Percentiles rank a stretch among this genome's conserved stretches.
Conservation (phyloP, 768 basidiomycete species). For the Suillus paluster region DNA sequence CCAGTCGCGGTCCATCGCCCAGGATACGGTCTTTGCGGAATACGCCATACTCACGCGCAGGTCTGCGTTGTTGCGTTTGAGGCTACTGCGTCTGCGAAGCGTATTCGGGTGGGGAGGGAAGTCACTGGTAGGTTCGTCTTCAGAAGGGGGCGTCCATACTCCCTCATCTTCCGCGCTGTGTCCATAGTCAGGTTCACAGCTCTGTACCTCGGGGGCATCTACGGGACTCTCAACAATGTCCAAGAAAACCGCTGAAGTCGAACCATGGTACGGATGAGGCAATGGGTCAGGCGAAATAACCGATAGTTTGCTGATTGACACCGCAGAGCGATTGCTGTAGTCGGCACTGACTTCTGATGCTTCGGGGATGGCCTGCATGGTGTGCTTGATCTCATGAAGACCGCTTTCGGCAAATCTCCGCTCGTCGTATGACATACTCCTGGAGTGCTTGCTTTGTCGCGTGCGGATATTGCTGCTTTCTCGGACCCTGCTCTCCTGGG, state of each 20-base stretch:
- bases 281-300: slow-evolving; percentile 47
- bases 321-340: slow-evolving; percentile 18
- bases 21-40: slow-evolving; percentile 69
- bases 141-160: slow-evolving; percentile 34
- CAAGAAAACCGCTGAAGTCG: slow-evolving; percentile 33
- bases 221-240: slow-evolving; percentile 40
- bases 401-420: slow-evolving; percentile 20
- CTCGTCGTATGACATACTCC: slow-evolving; percentile 22
- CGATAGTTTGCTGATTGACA: slow-evolving; percentile 27
- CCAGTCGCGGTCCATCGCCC: slow-evolving; percentile 73
- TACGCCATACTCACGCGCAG: slow-evolving; percentile 52
- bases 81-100: slow-evolving; percentile 61
- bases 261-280: slow-evolving; percentile 50
- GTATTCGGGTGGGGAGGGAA: slow-evolving; percentile 37
- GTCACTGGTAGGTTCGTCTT: slow-evolving; percentile 37
- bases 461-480: slow-evolving; percentile 16
- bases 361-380: slow-evolving; percentile 34
- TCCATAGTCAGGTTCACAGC: slow-evolving; percentile 19
- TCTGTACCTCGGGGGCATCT: slow-evolving; percentile 16
- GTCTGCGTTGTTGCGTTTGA: slow-evolving; percentile 58
- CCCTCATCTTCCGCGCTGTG: slow-evolving; percentile 21
- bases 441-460: slow-evolving; percentile 14
- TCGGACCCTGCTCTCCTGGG: slow-evolving; percentile 18
- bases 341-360: slow-evolving; percentile 26
- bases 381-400: slow-evolving; percentile 27